Conservation (phyloP, 345 rosid species). For the Stellera chamaejasme region DNA sequence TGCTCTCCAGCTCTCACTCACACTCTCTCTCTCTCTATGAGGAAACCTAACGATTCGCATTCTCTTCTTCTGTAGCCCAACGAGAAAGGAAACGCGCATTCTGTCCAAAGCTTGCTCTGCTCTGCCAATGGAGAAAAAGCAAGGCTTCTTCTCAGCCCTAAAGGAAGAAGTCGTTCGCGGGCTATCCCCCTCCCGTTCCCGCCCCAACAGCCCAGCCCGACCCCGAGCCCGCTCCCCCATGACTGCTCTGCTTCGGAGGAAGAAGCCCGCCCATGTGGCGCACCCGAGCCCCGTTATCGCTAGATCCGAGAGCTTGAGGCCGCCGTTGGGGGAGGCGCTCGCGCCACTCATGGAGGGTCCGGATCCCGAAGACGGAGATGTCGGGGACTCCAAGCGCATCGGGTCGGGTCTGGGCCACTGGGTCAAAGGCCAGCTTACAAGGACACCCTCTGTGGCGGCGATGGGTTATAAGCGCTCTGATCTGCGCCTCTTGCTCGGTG, state of each 20-base stretch:
- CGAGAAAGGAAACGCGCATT: background rate
- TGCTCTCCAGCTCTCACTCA: background rate
- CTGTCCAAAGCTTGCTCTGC: background rate
- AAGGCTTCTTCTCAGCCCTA: conserved; percentile 80
- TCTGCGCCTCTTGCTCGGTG: conserved; percentile 76
- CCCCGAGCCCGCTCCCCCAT: conserved; percentile 43
- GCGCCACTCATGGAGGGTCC: conserved; percentile 89
- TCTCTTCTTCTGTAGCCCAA: background rate
- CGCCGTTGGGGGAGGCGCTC: conserved; percentile 42
- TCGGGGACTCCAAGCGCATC: conserved; percentile 39
- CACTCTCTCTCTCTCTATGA: conserved; percentile 3
- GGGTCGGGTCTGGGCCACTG: conserved; percentile 85
- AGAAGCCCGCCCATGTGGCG: conserved; percentile 32
- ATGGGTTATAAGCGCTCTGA: conserved; percentile 51
- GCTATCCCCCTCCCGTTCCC: conserved; percentile 78
- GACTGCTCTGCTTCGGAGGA: conserved; percentile 41
- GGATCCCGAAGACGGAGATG: conserved; percentile 61
- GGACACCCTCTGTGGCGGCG: conserved; percentile 47
- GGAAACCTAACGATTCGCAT: background rate
- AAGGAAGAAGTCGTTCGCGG: conserved; percentile 80
- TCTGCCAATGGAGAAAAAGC: conserved; percentile 69
- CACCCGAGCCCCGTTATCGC: conserved; percentile 42
- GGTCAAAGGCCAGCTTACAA: conserved; percentile 70
- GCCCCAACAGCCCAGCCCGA: conserved; percentile 48
- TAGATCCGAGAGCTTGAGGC: conserved; percentile 77